Percentiles rank a stretch among this genome's conserved stretches.
phyloP scores from a whole-genome alignment of 306 rosid species.

The Mimosa bimucronata region DNA sequence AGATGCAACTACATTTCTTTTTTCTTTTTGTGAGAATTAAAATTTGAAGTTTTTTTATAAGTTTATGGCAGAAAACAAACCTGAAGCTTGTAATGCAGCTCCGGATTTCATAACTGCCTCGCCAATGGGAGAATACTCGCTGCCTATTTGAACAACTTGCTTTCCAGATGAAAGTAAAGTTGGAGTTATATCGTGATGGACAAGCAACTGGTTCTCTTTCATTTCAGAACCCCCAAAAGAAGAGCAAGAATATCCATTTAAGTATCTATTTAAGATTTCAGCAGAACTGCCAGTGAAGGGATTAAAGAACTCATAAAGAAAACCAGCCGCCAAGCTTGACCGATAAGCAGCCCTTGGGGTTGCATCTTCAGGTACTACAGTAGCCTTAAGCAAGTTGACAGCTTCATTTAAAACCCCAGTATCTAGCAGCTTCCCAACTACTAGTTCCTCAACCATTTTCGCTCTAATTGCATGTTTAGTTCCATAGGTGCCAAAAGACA shows the following conservation, averaged over 20 bases:
- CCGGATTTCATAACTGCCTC: slow-evolving; percentile 69
- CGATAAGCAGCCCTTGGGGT: slow-evolving; percentile 58
- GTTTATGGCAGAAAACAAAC: slow-evolving; percentile 46
- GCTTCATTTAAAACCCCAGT: slow-evolving; percentile 60
- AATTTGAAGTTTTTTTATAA: slow-evolving; percentile 4
- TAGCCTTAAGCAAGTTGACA: slow-evolving; percentile 50
- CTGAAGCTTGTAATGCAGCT: slow-evolving; percentile 88
- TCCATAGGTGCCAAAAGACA: slow-evolving; percentile 82
- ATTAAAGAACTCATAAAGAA: slow-evolving; percentile 72
- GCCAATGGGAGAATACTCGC: slow-evolving; percentile 71
- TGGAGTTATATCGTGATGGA: slow-evolving; percentile 31
- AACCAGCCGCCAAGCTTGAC: slow-evolving; percentile 80
- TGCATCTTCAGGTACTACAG: slow-evolving; percentile 63
- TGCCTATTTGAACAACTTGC: slow-evolving; percentile 57
- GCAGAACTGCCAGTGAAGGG: slow-evolving; percentile 48
- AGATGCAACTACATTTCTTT: neutral
- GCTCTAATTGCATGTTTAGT: slow-evolving; percentile 77
- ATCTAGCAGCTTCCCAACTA: slow-evolving; percentile 63
- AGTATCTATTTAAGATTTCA: slow-evolving; percentile 35
- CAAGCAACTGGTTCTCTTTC: slow-evolving; percentile 35
- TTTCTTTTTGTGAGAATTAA: neutral
- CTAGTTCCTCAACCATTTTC: slow-evolving; percentile 67
- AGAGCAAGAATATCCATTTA: slow-evolving; percentile 29
- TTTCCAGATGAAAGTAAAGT: slow-evolving; percentile 65
- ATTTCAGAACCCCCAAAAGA: slow-evolving; percentile 31